Base-by-base conservation (phyloP, 1,284 basidiomycete species). In the Athelia psychrophila region DNA sequence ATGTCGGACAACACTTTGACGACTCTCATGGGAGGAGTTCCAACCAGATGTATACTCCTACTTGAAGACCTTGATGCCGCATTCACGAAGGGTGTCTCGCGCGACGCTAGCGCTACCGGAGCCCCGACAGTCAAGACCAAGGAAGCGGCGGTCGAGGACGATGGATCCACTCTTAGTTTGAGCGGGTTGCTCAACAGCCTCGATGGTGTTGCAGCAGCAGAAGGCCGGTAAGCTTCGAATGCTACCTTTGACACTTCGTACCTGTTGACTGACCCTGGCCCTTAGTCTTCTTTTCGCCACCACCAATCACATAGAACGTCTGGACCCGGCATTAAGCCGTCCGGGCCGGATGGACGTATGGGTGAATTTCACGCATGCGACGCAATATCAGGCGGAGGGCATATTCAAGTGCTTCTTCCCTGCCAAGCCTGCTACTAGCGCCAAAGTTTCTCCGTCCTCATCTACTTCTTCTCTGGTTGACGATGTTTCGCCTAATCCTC, bases 331-430 rank as follows among this genome's bases (percentile, higher is more conserved):
- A 16, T 74, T 91, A 44, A 88, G 84, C 66, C 79, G 88, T 20
- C 88, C 88, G 30, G 89, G 89, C 51, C 86, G 89, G 49, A 91
- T 91, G 88, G 89, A 92, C 60, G 90, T 92, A 15, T 91, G 90
- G 89, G 80, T 91, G 35, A 90, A 92, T 73, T 92, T 92, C 70
- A 87, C 86, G 53, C 86, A 92, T 62, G 91, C 91, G 8, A 91
- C 86, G 6, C 91, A 88, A 64, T 88, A 84, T 83, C 91, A 93
- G 64, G 91, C 90, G 23, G 88, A 91, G 69, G 89, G 88, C 49
- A 90, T 92, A 64, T 94, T 92, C 82, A 90, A 91, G 66, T 91
- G 89, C 67, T 94, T 93, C 80, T 93, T 93, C 83, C 91, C 91
- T 1, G 83, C 67, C 65, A 83, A 81, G 62, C 69, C 70, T 2